Evolutionary conservation across 495 filamentous ascomycete species (phyloP).

Genomic region (Penicillium crystallinum): DNA sequence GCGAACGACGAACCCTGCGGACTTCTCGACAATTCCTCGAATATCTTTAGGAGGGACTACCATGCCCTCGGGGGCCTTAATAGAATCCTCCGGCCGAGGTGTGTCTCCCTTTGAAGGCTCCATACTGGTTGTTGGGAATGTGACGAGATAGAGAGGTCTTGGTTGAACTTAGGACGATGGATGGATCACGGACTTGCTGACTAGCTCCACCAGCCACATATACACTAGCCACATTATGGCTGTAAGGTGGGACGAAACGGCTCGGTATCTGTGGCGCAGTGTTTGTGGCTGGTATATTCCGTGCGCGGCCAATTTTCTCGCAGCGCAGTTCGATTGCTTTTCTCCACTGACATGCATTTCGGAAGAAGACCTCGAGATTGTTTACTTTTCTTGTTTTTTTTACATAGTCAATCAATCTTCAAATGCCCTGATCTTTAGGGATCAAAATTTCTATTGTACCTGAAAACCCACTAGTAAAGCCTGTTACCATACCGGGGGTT

Average conservation of each 20-base stretch:
- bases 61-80: conserved; percentile 74
- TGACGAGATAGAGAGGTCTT: conserved; percentile 2
- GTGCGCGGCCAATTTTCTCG: conserved; percentile 4
- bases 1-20: conserved; percentile 86
- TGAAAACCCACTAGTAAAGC: not conserved
- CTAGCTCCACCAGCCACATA: conserved; percentile 2
- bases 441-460: not conserved
- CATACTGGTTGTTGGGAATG: conserved; percentile 26
- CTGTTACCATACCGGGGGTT: conserved; percentile 6
- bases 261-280: not conserved
- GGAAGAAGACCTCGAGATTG: not conserved
- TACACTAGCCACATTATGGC: not conserved
- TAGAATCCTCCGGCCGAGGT: conserved; percentile 47
- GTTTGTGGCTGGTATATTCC: not conserved
- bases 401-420: not conserved
- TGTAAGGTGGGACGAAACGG: not conserved
- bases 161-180: not conserved
- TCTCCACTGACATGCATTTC: not conserved
- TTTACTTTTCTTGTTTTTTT: not conserved
- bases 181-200: not conserved
- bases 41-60: conserved; percentile 83
- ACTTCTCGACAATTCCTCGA: conserved; percentile 83
- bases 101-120: conserved; percentile 57
- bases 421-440: not conserved
- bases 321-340: not conserved